These are phyloP conservation scores for Quercus rubra DNA, from an alignment of 306 rosid species.

Conservation along the genomic window DNA sequence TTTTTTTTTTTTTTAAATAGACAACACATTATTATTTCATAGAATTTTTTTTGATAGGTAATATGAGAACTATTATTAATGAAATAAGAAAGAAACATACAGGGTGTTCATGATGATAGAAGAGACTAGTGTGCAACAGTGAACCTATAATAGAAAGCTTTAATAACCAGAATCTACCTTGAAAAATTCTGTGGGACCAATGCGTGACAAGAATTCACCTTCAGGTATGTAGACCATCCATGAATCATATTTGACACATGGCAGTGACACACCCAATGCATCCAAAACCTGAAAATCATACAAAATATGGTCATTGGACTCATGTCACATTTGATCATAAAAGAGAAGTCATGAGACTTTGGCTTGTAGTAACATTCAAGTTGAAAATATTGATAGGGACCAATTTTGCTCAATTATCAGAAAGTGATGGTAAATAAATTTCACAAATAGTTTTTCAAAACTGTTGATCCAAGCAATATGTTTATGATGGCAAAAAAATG, in stretches of 20 bases:
- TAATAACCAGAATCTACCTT: constrained; percentile 39
- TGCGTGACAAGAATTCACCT: constrained; percentile 85
- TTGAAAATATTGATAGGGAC: background rate
- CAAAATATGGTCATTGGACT: background rate
- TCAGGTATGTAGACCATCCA: constrained; percentile 95
- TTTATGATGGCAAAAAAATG: background rate
- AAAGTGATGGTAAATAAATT: background rate
- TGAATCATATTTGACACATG: constrained; percentile 81
- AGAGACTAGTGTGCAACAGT: background rate
- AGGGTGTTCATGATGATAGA: background rate
- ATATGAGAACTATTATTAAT: too few relatives aligned
- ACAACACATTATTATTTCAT: too few relatives aligned
- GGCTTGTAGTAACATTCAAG: background rate
- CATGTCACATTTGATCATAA: background rate
- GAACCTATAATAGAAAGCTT: background rate
- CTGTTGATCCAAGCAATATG: background rate
- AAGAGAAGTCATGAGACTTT: background rate
- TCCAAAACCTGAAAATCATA: constrained; percentile 59
- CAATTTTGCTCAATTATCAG: background rate
- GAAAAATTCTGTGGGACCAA: constrained; percentile 87
- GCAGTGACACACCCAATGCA: constrained; percentile 79
- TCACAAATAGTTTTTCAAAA: background rate
- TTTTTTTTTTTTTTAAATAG: too few relatives aligned
- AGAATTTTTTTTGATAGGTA: too few relatives aligned
- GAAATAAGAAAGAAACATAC: too few relatives aligned